Percentiles rank a stretch among this genome's conserved stretches.
Conservation (phyloP, 1,139 yeast genomes). For the Hemisphaericaspora lyxosophila region DNA sequence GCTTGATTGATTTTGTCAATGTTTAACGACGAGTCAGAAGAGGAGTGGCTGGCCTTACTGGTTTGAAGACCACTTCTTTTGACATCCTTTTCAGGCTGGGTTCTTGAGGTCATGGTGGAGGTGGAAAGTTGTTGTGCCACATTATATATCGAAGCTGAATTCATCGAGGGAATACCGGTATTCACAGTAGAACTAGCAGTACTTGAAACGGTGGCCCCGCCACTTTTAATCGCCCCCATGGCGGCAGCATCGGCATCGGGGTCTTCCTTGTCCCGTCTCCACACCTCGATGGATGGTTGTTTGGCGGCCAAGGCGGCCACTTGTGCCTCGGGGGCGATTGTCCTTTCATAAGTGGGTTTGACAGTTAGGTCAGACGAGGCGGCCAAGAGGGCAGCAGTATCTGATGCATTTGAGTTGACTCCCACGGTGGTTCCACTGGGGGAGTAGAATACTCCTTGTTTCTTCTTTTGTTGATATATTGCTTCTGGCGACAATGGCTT, state of each 20-base stretch:
- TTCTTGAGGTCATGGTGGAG: slow-evolving; percentile 47
- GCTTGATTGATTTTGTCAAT: slow-evolving; percentile 42
- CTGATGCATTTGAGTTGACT: slow-evolving; percentile 66
- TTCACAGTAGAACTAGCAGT: slow-evolving; percentile 16
- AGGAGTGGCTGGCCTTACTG: no score
- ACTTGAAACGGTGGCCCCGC: slow-evolving; percentile 11
- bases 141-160: slow-evolving; percentile 36
- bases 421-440: slow-evolving; percentile 75
- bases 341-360: slow-evolving; percentile 60
- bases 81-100: slow-evolving; percentile 44
- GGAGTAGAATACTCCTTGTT: slow-evolving; percentile 68
- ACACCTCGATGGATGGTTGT: slow-evolving; percentile 36
- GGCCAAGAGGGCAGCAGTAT: slow-evolving; percentile 75
- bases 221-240: slow-evolving; percentile 19
- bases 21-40: slow-evolving; percentile 26
- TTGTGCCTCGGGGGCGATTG: slow-evolving; percentile 64
- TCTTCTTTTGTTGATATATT: slow-evolving; percentile 71
- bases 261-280: slow-evolving; percentile 51
- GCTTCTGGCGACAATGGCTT: slow-evolving; percentile 75
- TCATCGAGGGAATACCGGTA: slow-evolving; percentile 42
- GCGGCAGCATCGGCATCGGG: slow-evolving; percentile 40
- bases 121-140: slow-evolving; percentile 47
- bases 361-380: slow-evolving; percentile 64
- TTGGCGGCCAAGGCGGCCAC: slow-evolving; percentile 63
- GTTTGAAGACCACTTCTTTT: slow-evolving; percentile 47